Conservation (phyloP, 345 rosid genomes). For the Salix suchowensis region DNA sequence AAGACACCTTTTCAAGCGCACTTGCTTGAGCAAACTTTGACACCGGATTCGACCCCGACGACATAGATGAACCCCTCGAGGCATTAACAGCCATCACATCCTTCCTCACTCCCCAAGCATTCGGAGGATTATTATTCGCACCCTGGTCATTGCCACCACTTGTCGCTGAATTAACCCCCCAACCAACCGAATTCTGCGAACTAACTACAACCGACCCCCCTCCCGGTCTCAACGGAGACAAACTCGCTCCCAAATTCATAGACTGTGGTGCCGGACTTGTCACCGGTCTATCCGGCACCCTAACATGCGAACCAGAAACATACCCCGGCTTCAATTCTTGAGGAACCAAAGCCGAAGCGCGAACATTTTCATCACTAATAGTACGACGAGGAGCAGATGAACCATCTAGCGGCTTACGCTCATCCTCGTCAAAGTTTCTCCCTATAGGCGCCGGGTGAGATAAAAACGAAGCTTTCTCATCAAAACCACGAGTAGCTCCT, state of each 20-base stretch:
- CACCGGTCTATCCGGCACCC: conserved; percentile 13
- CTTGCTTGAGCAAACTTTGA: conserved; percentile 26
- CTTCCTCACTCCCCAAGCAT: conserved; percentile 18
- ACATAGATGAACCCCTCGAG: background rate
- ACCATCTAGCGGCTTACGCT: conserved; percentile 19
- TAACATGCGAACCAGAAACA: conserved; percentile 1
- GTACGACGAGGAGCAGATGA: conserved; percentile 4
- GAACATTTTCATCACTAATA: conserved; percentile 10
- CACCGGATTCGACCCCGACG: background rate
- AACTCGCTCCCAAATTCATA: background rate
- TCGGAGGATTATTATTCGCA: conserved; percentile 12
- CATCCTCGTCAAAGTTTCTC: conserved; percentile 30
- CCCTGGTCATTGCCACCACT: background rate
- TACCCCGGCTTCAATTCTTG: conserved; percentile 1
- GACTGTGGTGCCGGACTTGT: conserved; percentile 6
- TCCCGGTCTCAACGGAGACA: background rate
- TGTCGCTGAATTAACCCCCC: background rate
- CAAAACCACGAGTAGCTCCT: conserved; percentile 11
- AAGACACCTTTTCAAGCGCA: conserved; percentile 23
- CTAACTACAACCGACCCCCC: conserved; percentile 3
- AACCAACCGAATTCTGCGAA: conserved; percentile 1
- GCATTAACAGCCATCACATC: conserved; percentile 1
- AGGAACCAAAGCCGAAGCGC: background rate
- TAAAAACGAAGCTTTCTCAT: conserved; percentile 22
- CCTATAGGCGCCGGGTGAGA: conserved; percentile 17